Base-by-base conservation (phyloP, 2,329 filamentous ascomycete genomes). In the Incumbomyces lentus region DNA sequence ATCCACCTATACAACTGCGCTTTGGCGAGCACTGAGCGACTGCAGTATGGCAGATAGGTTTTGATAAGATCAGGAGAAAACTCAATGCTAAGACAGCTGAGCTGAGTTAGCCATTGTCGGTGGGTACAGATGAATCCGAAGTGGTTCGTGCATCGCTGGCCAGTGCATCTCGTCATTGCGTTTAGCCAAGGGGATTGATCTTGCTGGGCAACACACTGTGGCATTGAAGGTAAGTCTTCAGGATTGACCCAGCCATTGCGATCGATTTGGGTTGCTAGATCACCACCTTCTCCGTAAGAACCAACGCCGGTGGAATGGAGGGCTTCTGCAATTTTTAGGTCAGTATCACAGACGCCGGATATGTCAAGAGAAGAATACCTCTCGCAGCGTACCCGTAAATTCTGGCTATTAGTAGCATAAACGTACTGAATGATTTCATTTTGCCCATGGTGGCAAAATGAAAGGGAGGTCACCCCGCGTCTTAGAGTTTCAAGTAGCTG, bases 151-250 rank as follows among this genome's bases (percentile, higher is more conserved):
- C 60, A 63, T 53, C 47, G 48, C 46, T 48, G 59, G 40, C 49
- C 39, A 19, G 58, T 62, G 46, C 62, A 64, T 48, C 46, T 54
- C 5, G 62, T 60, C 59, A 64, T 60, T 46, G 58, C 42, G 44
- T 40, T 49, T 44, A 64, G 50, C 62, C 60, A 64, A 33, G 42
- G 18, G 30, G 58, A 54, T 38, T 50, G 57, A 8, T 63, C 58
- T 39, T 64, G 62, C 49, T 63, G 58, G 41, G 59, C 60, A 40
- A 64, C 56, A 43, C 62, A 64, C 40, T 63, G 60, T 36, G 62
- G 61, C 60, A 64, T 63, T 17, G 61, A 40, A 50, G 47, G 16
- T 38, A 63, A 47, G 47, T 62, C 58, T 53, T 64, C 59, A 34
- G 61, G 61, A 48, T 63, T 61, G n/a, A 62, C 57, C 60, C 59